Conservation (phyloP, 2,329 filamentous ascomycete genomes). For the Sarocladiaceae sp. region DNA sequence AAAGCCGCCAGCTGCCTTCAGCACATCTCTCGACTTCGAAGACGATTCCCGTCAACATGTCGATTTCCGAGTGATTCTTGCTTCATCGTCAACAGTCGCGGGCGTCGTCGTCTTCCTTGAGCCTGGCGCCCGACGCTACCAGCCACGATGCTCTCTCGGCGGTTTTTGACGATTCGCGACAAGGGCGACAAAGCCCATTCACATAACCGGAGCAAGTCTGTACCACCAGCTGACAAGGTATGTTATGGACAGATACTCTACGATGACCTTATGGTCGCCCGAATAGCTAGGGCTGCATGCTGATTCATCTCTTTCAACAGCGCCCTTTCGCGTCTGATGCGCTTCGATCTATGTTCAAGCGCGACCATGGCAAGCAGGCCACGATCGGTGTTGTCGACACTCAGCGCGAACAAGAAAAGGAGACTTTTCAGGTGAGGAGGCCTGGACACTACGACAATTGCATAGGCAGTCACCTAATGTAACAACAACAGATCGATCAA, state of each 20-base stretch:
- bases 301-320: neutral
- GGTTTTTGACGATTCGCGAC: conserved; percentile 8
- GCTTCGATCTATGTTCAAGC: conserved; percentile 6
- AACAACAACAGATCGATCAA: conserved; percentile 32
- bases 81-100: neutral
- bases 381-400: neutral
- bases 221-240: neutral
- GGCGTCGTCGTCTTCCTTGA: neutral
- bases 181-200: neutral
- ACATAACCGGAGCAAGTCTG: conserved; percentile 1
- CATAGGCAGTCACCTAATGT: neutral
- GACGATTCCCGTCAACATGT: neutral
- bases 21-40: neutral
- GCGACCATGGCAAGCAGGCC: conserved; percentile 4
- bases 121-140: neutral
- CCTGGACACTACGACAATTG: neutral
- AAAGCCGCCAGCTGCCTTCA: neutral
- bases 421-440: neutral
- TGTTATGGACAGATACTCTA: neutral
- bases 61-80: neutral
- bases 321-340: conserved; percentile 7
- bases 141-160: neutral
- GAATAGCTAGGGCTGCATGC: neutral
- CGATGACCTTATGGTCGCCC: neutral
- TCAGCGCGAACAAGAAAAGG: neutral